Conservation (phyloP, 208 protist genomes). For the Acanthamoeba royreba region DNA sequence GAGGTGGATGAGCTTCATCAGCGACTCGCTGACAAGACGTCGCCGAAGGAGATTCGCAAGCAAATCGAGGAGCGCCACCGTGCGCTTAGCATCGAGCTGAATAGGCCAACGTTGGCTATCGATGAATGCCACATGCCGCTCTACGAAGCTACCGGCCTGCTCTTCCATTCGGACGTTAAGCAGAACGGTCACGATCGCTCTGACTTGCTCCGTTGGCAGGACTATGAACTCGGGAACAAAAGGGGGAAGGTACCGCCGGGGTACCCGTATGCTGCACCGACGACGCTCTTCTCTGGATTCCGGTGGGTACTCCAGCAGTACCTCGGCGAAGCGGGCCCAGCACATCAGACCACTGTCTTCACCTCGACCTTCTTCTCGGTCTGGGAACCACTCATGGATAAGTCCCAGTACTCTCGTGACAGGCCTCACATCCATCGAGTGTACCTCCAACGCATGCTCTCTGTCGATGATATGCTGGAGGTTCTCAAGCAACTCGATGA, state of each 20-base stretch:
- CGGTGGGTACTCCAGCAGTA: background rate
- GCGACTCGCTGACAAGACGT: background rate
- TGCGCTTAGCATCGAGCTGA: background rate
- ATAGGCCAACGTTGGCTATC: background rate
- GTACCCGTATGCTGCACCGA: no score
- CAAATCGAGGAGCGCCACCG: background rate
- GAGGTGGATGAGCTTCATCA: background rate
- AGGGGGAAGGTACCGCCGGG: no score
- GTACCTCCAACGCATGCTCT: background rate
- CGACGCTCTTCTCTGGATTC: background rate
- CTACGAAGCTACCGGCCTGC: background rate
- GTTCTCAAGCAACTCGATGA: background rate
- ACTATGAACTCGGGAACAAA: background rate
- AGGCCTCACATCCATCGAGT: background rate
- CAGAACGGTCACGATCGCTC: background rate
- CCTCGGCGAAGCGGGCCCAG: background rate
- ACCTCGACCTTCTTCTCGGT: slow-evolving; percentile 16
- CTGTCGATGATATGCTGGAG: background rate
- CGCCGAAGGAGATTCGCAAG: background rate
- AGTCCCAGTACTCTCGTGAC: background rate
- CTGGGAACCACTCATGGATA: background rate
- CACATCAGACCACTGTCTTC: background rate
- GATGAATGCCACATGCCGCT: background rate
- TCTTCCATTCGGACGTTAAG: background rate
- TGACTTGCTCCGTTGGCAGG: background rate